These are phyloP conservation scores for Cladorrhinum samala DNA, from an alignment of 495 filamentous ascomycete genomes.

Conservation along the genomic window DNA sequence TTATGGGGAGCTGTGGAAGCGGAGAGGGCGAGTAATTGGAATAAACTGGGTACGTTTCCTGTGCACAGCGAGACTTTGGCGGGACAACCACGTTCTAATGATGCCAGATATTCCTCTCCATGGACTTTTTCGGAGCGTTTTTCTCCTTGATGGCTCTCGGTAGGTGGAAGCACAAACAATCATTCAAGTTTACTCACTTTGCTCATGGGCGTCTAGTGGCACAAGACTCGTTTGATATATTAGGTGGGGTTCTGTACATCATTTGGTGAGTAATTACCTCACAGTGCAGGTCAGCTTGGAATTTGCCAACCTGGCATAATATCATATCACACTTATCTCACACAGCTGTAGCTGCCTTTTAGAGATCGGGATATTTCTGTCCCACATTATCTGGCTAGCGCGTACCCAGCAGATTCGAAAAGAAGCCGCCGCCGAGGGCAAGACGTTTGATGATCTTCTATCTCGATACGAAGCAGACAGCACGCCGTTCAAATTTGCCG, in stretches of 20 bases:
- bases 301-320: not conserved
- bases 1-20: slow-evolving; percentile 67
- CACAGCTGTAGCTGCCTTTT: slow-evolving; percentile 45
- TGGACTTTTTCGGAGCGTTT: slow-evolving; percentile 67
- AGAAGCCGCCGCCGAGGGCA: slow-evolving; percentile 50
- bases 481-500: slow-evolving; percentile 36
- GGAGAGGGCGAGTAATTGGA: slow-evolving; percentile 61
- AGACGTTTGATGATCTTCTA: slow-evolving; percentile 60
- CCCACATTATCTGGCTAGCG: slow-evolving; percentile 61
- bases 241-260: slow-evolving; percentile 66
- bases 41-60: slow-evolving; percentile 45
- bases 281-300: not conserved
- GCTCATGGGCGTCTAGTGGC: slow-evolving; percentile 37
- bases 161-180: slow-evolving; percentile 19
- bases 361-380: slow-evolving; percentile 63
- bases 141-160: slow-evolving; percentile 70
- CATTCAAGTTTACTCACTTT: not conserved
- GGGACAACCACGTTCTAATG: not conserved
- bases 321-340: not conserved
- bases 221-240: slow-evolving; percentile 62
- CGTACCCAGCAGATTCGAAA: slow-evolving; percentile 55
- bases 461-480: slow-evolving; percentile 32
- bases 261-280: slow-evolving; percentile 52
- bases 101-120: slow-evolving; percentile 54
- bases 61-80: too few relatives aligned